Evolutionary conservation across 1,139 yeast genomes (phyloP).

Genomic region (Citeromyces hawaiiensis): DNA sequence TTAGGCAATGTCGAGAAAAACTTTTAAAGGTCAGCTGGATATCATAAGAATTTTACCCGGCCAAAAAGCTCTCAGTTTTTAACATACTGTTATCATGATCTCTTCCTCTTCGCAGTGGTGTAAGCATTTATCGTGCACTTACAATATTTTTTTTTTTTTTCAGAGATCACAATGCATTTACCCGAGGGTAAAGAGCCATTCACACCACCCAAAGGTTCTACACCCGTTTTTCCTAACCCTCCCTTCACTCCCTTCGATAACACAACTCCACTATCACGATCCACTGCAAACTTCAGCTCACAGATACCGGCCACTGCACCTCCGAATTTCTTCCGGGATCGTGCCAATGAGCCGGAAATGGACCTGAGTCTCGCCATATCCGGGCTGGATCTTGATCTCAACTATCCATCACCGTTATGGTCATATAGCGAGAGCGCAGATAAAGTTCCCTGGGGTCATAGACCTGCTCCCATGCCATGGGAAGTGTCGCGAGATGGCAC

Average conservation of each 20-base stretch:
- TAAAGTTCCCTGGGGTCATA: neutral
- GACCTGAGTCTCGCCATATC: neutral
- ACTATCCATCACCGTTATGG: neutral
- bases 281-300: neutral
- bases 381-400: neutral
- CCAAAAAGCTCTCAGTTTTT: too few relatives aligned
- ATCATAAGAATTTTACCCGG: too few relatives aligned
- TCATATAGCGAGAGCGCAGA: neutral
- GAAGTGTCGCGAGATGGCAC: neutral
- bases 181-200: neutral
- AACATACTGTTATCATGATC: too few relatives aligned
- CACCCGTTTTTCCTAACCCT: neutral
- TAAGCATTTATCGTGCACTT: neutral
- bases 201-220: neutral
- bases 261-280: neutral
- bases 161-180: neutral
- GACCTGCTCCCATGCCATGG: neutral
- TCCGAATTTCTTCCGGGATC: neutral
- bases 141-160: neutral
- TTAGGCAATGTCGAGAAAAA: too few relatives aligned
- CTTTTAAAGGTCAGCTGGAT: too few relatives aligned
- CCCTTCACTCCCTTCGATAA: neutral
- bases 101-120: neutral
- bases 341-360: neutral
- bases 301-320: neutral